Conservation (phyloP, 2,329 filamentous ascomycete species). For the Botrytis deweyae region DNA sequence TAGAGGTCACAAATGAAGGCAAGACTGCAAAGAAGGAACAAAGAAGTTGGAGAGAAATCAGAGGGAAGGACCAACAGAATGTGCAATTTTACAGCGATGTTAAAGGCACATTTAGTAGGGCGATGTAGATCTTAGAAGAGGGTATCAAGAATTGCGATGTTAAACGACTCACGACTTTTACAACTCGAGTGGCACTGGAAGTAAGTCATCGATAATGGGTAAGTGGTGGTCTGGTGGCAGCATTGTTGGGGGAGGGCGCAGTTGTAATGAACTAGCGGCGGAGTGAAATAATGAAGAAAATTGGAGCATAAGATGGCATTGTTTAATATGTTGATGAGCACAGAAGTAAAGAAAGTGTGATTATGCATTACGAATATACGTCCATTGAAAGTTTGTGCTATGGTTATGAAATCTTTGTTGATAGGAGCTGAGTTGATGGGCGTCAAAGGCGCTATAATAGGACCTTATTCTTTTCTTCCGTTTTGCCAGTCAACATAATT, state of each 20-base stretch:
- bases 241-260: background rate
- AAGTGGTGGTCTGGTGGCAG: background rate
- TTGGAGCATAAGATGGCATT: background rate
- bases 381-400: background rate
- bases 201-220: background rate
- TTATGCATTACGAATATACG: background rate
- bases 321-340: background rate
- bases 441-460: background rate
- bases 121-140: background rate
- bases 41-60: background rate
- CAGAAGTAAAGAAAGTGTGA: background rate
- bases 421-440: background rate
- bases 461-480: background rate
- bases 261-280: background rate
- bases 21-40: background rate
- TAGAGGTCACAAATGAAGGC: background rate
- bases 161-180: background rate
- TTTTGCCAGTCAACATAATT: background rate
- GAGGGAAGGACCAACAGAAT: accelerated
- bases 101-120: background rate
- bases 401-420: background rate
- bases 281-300: background rate
- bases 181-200: background rate
- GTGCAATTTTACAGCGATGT: background rate
- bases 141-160: background rate